phyloP scores from a whole-genome alignment of 306 rosid species.

The Mucuna pruriens region DNA sequence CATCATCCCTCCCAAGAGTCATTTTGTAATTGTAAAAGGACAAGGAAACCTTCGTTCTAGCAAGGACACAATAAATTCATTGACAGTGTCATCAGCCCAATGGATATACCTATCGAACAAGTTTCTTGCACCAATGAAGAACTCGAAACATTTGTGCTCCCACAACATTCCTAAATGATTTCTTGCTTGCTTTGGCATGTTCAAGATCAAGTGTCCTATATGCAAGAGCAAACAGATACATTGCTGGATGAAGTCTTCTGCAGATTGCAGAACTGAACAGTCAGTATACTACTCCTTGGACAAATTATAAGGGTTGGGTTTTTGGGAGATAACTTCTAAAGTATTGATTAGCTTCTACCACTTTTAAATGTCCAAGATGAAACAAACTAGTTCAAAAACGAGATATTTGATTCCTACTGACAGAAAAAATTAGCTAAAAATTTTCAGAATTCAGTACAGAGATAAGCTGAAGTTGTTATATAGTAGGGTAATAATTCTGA shows the following conservation, averaged over 20 bases:
- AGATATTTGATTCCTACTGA: slow-evolving; percentile 23
- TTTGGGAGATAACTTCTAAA: slow-evolving; percentile 24
- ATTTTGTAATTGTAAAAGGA: slow-evolving; percentile 40
- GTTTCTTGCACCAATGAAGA: slow-evolving; percentile 87
- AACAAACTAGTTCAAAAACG: neutral
- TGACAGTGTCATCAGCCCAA: slow-evolving; percentile 16
- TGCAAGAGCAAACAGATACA: slow-evolving; percentile 91
- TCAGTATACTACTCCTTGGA: slow-evolving; percentile 35
- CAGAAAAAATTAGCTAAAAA: slow-evolving; percentile 4
- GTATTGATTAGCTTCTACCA: slow-evolving; percentile 1
- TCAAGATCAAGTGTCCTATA: slow-evolving; percentile 94
- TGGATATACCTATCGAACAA: slow-evolving; percentile 47
- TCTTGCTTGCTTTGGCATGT: slow-evolving; percentile 72
- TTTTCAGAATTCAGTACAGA: neutral
- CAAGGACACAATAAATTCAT: neutral
- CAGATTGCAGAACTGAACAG: slow-evolving; percentile 40
- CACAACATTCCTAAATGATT: slow-evolving; percentile 48
- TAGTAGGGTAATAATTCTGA: neutral
- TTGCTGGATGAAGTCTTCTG: slow-evolving; percentile 98
- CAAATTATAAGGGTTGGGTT: slow-evolving; percentile 20
- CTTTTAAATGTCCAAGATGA: slow-evolving; percentile 11
- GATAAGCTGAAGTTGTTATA: neutral
- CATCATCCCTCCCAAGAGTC: slow-evolving; percentile 27
- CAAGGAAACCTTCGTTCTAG: slow-evolving; percentile 29
- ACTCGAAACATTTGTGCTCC: slow-evolving; percentile 59